Evolutionary conservation across 2,329 filamentous ascomycete species (phyloP).

Genomic region (Trichophyton schoenleinii): DNA sequence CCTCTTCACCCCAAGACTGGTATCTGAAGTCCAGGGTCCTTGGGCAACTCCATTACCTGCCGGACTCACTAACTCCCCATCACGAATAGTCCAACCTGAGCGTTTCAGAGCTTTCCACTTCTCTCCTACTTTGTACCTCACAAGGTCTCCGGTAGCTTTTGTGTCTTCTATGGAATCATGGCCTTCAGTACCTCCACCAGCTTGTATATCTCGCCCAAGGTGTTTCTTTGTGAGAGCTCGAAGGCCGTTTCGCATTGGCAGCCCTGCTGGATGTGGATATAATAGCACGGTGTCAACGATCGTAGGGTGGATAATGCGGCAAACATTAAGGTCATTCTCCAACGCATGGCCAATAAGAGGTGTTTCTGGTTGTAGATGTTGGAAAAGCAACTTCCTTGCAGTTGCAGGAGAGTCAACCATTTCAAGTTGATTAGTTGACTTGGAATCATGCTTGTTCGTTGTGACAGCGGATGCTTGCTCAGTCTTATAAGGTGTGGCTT

Average conservation of each 20-base stretch:
- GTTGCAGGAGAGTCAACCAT: constrained; percentile 63
- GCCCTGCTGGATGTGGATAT: constrained; percentile 62
- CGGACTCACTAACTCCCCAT: constrained; percentile 29
- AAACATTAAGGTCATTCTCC: constrained; percentile 85
- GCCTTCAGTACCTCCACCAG: constrained; percentile 47
- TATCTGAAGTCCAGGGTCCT: too few species aligned
- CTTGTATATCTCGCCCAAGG: constrained; percentile 67
- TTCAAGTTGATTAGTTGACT: constrained; percentile 38
- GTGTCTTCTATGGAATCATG: constrained; percentile 94
- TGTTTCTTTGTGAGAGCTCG: constrained; percentile 58
- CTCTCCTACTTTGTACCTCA: constrained; percentile 55
- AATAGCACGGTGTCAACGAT: constrained; percentile 77
- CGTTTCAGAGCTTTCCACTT: constrained; percentile 56
- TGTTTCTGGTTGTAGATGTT: constrained; percentile 60
- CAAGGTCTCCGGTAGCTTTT: constrained; percentile 73
- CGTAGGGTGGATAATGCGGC: constrained; percentile 70
- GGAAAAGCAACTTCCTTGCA: constrained; percentile 67
- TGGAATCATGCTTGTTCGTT: constrained; percentile 12
- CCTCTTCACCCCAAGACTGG: not conserved
- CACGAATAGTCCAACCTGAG: constrained; percentile 53
- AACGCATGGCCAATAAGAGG: constrained; percentile 85
- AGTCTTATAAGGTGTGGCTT: constrained; percentile 46
- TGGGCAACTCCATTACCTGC: not conserved
- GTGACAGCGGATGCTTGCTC: constrained; percentile 14
- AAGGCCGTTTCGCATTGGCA: constrained; percentile 69